Evolutionary conservation across 352 stramenopile genomes (phyloP), one percentile per base, ranked within the genome.

Genomic region (Elongisporangium prolatum): DNA sequence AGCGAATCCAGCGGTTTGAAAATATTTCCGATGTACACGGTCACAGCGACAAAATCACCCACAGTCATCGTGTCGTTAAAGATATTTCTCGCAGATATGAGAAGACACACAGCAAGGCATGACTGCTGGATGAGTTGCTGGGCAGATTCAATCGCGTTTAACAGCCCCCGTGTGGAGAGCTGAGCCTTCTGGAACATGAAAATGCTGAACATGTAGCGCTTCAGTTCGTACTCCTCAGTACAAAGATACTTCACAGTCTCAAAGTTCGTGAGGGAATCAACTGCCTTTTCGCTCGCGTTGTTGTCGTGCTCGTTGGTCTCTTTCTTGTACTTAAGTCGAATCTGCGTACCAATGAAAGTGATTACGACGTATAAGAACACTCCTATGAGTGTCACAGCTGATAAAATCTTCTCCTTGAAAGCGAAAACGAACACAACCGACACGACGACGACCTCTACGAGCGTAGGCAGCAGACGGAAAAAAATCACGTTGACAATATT

Each of bases 231-330:
- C 24, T 91, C 75, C 70, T 98, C 96, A 1, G 87, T 95, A 37
- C 91, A 97, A 60, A 98, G 98, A 61, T 98, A 97, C 68, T 99
- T 98, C 59, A 99, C 95, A 0, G 93, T 98, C 71, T 99, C 96
- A 64, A 98, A 98, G 61, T 99, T 98, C 16, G 97, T 85, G n/a
- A 98, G 74, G n/a, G 81, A 97, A 67, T 99, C 97, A 2, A 97
- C 97, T 2, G 91, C 83, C 52, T 95, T 96, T 60, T 99, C 96
- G 63, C 98, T 96, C 48, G 86, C 97, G 56, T 98, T 86, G 76
- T 99, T 99, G 67, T 98, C 96, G 68, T 98, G 86, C 47, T 95
- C 75, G 60, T 97, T 97, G 1, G 86, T 96, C 59, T 90, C 69
- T 50, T 97, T 98, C 55, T 98, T 94, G 68, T 98, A 98, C 60